Percentiles rank a stretch among this genome's conserved stretches.
These are phyloP conservation scores for Xerocomus spinulosus DNA, from an alignment of 768 basidiomycete species.

Conservation along the genomic window DNA sequence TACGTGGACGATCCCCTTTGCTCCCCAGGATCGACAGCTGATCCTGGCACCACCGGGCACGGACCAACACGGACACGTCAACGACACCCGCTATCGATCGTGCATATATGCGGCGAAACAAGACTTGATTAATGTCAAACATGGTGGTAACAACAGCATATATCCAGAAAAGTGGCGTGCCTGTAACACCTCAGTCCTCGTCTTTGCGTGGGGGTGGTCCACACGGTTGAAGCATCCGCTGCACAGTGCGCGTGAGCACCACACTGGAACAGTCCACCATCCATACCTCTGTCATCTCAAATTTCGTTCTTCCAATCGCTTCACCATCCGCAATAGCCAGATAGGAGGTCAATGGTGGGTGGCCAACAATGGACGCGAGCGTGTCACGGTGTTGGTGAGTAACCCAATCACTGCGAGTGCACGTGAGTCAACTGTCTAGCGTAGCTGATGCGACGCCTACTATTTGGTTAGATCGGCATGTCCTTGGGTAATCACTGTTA, in stretches of 20 bases:
- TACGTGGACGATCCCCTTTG: too few species aligned
- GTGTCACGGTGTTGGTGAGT: conserved; percentile 98
- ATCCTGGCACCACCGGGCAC: too few species aligned
- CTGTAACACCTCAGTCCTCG: conserved; percentile 53
- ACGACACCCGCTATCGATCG: too few species aligned
- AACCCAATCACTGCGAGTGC: conserved; percentile 77
- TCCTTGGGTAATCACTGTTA: conserved; percentile 42
- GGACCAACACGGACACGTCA: too few species aligned
- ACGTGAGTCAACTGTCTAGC: conserved; percentile 8
- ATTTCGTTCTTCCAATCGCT: conserved; percentile 80
- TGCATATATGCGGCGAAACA: too few species aligned
- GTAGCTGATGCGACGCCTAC: conserved; percentile 48
- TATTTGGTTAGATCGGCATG: conserved; percentile 97
- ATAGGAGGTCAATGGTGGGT: conserved; percentile 80
- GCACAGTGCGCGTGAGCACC: conserved; percentile 23
- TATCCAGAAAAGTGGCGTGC: too few species aligned
- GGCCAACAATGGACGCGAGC: conserved; percentile 88
- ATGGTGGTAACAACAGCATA: too few species aligned
- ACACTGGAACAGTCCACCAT: not conserved
- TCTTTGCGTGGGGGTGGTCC: conserved; percentile 89
- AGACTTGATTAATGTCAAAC: too few species aligned
- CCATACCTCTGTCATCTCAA: conserved; percentile 92
- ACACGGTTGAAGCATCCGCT: conserved; percentile 95
- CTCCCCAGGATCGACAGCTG: too few species aligned
- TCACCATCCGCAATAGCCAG: conserved; percentile 93